These are phyloP conservation scores for Populus deltoides DNA, from an alignment of 345 rosid genomes.

Conservation along the genomic window DNA sequence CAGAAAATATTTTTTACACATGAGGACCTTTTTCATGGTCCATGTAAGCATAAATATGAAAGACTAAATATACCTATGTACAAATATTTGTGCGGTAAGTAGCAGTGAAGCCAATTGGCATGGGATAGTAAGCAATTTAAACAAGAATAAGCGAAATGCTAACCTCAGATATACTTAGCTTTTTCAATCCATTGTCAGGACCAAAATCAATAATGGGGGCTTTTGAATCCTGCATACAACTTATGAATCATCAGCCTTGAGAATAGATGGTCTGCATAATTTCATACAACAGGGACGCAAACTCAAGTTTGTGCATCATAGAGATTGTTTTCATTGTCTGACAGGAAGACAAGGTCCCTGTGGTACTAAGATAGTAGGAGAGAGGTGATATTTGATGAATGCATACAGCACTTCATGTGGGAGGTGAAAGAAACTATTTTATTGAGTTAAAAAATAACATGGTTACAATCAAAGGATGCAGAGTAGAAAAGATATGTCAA, in stretches of 20 bases:
- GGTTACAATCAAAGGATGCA: background rate
- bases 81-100: background rate
- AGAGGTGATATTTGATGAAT: background rate
- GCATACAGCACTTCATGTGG: no score
- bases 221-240: slow-evolving; percentile 46
- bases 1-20: background rate
- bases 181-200: slow-evolving; percentile 49
- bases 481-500: background rate
- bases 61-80: background rate
- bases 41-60: background rate
- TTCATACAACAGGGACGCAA: background rate
- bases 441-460: background rate
- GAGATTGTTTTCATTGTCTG: background rate
- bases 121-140: background rate
- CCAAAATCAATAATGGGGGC: slow-evolving; percentile 72
- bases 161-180: slow-evolving; percentile 70
- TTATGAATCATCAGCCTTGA: slow-evolving; percentile 5
- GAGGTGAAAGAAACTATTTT: background rate
- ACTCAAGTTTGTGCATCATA: background rate
- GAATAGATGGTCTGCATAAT: background rate
- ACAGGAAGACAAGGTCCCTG: background rate
- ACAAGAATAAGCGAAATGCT: slow-evolving; percentile 23
- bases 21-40: background rate
- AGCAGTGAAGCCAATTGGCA: background rate
- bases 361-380: background rate